Percentiles rank a stretch among this genome's conserved stretches.
Conservation (phyloP, 768 basidiomycete genomes). For the Tulasnella sp. region DNA sequence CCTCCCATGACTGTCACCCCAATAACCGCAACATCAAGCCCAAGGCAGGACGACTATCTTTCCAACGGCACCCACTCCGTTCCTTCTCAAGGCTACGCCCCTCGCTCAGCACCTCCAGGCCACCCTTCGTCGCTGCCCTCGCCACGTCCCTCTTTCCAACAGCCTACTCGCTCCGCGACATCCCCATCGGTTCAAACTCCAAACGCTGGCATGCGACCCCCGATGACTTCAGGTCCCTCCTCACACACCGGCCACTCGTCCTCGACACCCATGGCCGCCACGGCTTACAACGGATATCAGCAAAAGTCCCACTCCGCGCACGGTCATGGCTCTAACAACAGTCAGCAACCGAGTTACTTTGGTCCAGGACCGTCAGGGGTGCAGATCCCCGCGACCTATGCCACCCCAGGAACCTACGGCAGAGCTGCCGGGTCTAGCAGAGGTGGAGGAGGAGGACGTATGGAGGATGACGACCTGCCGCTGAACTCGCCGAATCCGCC, state of each 20-base stretch:
- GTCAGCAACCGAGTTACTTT: slow-evolving; percentile 20
- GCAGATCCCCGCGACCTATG: slow-evolving; percentile 1
- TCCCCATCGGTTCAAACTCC: slow-evolving; percentile 22
- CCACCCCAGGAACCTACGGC: neutral
- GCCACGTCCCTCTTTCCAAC: slow-evolving; percentile 9
- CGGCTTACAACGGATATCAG: slow-evolving; percentile 19
- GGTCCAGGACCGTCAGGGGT: slow-evolving; percentile 24
- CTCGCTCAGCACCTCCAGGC: slow-evolving; percentile 19
- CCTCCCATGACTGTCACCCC: slow-evolving; percentile 22
- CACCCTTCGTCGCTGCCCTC: slow-evolving; percentile 10
- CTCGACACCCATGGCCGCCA: neutral
- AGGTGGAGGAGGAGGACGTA: slow-evolving; percentile 21
- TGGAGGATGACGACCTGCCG: slow-evolving; percentile 25
- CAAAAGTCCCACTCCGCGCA: slow-evolving; percentile 32
- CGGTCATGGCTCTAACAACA: slow-evolving; percentile 22
- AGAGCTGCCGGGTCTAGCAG: neutral
- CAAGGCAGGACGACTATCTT: slow-evolving; percentile 3
- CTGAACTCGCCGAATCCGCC: slow-evolving; percentile 31
- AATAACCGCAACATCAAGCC: slow-evolving; percentile 8
- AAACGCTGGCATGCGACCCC: slow-evolving; percentile 30
- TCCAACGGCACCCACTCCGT: neutral
- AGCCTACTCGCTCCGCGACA: slow-evolving; percentile 14
- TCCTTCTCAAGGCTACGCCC: slow-evolving; percentile 13
- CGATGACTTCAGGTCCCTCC: slow-evolving; percentile 17
- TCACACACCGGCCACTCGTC: slow-evolving; percentile 30